phyloP scores from a whole-genome alignment of 306 rosid species.

The Cyclanthera cordifolia region DNA sequence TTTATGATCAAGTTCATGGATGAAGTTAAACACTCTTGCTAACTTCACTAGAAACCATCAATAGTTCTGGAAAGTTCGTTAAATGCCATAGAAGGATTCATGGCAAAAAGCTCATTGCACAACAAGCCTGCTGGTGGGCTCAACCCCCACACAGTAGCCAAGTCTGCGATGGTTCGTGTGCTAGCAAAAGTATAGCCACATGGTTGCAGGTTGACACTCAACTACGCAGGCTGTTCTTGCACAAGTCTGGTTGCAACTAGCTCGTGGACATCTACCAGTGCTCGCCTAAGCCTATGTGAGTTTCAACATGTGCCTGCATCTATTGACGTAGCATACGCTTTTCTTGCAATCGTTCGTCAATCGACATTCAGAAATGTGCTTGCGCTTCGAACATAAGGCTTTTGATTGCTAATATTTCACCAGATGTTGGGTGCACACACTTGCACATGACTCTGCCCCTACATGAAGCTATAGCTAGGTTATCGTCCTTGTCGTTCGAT shows the following conservation, averaged over 20 bases:
- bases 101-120: background rate
- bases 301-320: background rate
- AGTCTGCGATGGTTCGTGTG: background rate
- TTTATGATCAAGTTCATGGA: background rate
- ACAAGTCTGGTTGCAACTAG: background rate
- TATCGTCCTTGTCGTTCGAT: background rate
- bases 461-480: background rate
- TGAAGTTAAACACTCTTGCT: background rate
- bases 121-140: background rate
- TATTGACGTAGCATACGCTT: too few species aligned
- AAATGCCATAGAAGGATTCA: background rate
- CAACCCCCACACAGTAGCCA: background rate
- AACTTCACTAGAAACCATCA: background rate
- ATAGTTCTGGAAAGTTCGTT: background rate
- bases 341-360: too few species aligned
- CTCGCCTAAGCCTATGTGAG: background rate
- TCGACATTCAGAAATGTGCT: too few species aligned
- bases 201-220: too few species aligned
- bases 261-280: background rate
- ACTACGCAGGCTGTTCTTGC: background rate
- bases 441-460: background rate
- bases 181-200: too few species aligned
- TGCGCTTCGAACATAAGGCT: background rate
- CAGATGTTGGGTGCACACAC: background rate
- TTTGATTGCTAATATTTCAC: background rate